These are phyloP conservation scores for Luffa aegyptiaca DNA, from an alignment of 306 rosid species.

Conservation along the genomic window DNA sequence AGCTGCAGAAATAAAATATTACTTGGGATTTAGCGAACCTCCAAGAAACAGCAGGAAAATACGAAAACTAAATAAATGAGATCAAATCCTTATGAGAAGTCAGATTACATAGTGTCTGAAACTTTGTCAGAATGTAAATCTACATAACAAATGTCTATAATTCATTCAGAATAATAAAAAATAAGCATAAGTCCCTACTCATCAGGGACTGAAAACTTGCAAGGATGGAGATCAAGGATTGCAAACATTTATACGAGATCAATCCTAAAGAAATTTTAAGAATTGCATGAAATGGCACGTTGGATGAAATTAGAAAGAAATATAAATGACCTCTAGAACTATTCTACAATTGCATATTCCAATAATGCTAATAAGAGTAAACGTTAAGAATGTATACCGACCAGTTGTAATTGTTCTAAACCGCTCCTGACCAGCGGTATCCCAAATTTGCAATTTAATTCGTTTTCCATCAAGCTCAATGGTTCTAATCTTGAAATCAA, in stretches of 20 bases:
- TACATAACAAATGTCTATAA: background rate
- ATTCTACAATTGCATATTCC: background rate
- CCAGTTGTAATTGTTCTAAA: constrained; percentile 94
- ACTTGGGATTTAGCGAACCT: background rate
- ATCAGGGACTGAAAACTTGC: background rate
- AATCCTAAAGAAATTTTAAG: background rate
- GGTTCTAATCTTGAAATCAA: constrained; percentile 93
- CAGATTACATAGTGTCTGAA: background rate
- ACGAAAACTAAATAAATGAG: background rate
- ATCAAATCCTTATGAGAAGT: background rate
- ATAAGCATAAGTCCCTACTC: background rate
- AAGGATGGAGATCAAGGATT: background rate
- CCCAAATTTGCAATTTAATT: constrained; percentile 94
- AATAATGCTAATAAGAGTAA: background rate
- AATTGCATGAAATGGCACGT: background rate
- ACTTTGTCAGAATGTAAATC: background rate
- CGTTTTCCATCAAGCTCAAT: constrained; percentile 88
- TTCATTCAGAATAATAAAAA: background rate
- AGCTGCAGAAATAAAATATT: constrained; percentile 37
- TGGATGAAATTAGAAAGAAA: background rate
- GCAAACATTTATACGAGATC: background rate
- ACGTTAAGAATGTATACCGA: constrained; percentile 18
- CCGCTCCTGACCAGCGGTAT: constrained; percentile 92
- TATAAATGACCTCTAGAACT: background rate
- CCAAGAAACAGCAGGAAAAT: background rate